Percentiles rank a stretch among this genome's conserved stretches.
Evolutionary conservation across 176 grass and related monocot genomes (phyloP).

Genomic region (Tillandsia leiboldiana): DNA sequence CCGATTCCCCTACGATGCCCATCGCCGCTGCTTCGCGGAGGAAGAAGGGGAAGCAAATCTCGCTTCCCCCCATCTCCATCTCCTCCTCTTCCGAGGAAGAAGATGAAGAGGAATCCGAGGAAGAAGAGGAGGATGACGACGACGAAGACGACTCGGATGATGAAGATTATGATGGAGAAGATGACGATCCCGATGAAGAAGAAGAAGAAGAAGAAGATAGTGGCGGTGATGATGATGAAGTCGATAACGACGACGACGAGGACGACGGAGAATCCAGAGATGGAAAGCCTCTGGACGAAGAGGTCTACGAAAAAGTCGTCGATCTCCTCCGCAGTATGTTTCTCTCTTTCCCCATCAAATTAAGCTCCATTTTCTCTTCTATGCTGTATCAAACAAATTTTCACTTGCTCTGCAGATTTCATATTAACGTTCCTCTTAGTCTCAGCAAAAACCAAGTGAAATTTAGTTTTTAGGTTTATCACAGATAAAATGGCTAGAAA

Average conservation of each 20-base stretch:
- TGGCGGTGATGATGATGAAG: conserved; percentile 12
- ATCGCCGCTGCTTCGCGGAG: background rate
- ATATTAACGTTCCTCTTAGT: too few relatives aligned
- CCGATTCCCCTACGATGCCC: conserved; percentile 30
- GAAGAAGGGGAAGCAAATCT: conserved; percentile 6
- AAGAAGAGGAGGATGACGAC: background rate
- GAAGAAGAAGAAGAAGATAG: conserved; percentile 26
- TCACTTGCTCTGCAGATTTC: background rate
- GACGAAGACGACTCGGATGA: background rate
- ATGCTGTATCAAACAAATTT: conserved; percentile 9
- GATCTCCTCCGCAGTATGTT: conserved; percentile 35
- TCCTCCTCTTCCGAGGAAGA: conserved; percentile 39
- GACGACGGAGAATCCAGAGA: conserved; percentile 14
- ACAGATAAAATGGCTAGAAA: too few relatives aligned
- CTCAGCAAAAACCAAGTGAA: too few relatives aligned
- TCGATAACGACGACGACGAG: conserved; percentile 16
- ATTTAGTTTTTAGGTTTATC: too few relatives aligned
- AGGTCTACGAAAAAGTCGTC: conserved; percentile 35
- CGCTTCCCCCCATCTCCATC: conserved; percentile 25
- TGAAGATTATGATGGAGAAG: background rate
- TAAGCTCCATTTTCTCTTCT: conserved; percentile 4
- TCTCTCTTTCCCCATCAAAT: background rate
- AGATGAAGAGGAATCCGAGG: conserved; percentile 20
- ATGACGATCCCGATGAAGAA: conserved; percentile 3
- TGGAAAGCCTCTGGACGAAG: conserved; percentile 24